Conservation (phyloP, 2,329 filamentous ascomycete genomes). For the Colletotrichum plurivorum region DNA sequence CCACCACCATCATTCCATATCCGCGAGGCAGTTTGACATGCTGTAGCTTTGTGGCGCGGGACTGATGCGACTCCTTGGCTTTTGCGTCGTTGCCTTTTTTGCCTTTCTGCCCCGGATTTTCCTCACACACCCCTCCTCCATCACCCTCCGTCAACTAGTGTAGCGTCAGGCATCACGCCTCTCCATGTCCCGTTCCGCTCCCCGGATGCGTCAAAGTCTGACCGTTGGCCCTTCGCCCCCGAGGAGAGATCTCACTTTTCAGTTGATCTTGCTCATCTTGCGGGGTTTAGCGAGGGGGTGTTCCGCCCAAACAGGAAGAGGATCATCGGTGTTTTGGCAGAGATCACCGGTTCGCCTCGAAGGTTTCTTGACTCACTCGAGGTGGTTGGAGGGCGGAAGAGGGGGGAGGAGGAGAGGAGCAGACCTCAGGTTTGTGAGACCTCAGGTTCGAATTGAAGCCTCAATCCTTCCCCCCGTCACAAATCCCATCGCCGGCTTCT, state of each 20-base stretch:
- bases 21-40: not conserved
- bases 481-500: constrained; percentile 21
- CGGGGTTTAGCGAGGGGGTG: constrained; percentile 22
- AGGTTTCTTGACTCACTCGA: not conserved
- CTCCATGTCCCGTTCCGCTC: constrained; percentile 6
- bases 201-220: constrained; percentile 23
- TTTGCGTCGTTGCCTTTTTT: constrained; percentile 11
- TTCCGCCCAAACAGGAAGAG: not conserved
- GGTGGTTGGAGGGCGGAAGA: not conserved
- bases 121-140: constrained; percentile 8
- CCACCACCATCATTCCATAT: not conserved
- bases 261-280: constrained; percentile 34
- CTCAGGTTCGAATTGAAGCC: too few relatives aligned
- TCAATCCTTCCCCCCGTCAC: too few relatives aligned
- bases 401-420: not conserved
- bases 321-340: not conserved
- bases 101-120: constrained; percentile 25
- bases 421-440: too few relatives aligned
- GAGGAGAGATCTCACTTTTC: constrained; percentile 20
- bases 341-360: constrained; percentile 11
- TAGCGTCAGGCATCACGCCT: too few relatives aligned
- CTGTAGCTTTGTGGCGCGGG: constrained; percentile 29
- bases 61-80: constrained; percentile 28
- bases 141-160: not conserved
- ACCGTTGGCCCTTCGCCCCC: constrained; percentile 32